A percentile compares a stretch with the other conserved stretches of the same genome.
Conservation (phyloP, 2,329 filamentous ascomycete species). For the Oidium heveae region DNA sequence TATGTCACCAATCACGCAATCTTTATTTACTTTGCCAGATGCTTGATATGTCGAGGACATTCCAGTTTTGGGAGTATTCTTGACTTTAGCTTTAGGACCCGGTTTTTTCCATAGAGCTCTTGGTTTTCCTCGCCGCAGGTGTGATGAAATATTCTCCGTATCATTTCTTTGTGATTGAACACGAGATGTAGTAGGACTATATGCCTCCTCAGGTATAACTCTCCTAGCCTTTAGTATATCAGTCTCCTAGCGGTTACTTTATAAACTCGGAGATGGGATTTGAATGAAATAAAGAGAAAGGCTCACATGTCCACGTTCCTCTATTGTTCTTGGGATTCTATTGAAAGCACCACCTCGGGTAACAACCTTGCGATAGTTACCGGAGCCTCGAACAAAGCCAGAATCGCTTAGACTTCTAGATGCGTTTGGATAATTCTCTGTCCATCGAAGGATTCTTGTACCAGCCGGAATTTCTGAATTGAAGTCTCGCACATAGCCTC, state of each 20-base stretch:
- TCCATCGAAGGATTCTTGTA: conserved; percentile 6
- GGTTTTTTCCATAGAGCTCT: neutral
- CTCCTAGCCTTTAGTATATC: neutral
- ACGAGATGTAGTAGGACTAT: neutral
- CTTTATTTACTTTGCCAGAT: neutral
- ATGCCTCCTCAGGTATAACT: neutral
- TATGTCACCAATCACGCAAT: neutral
- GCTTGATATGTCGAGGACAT: neutral
- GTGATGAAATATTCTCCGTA: neutral
- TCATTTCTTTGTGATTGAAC: neutral
- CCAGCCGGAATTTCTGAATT: conserved; percentile 1
- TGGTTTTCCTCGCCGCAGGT: neutral
- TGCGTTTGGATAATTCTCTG: conserved; percentile 5
- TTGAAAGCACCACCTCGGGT: neutral
- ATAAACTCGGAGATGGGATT: neutral
- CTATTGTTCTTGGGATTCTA: neutral
- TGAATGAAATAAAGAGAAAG: neutral
- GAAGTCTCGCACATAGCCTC: conserved; percentile 9
- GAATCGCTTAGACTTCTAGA: conserved; percentile 6
- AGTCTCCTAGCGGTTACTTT: neutral
- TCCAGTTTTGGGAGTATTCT: neutral
- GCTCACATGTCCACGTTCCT: neutral
- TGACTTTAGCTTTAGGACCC: neutral
- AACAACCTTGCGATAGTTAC: conserved; percentile 6
- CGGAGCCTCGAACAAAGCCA: conserved; percentile 9